These are phyloP conservation scores for Delitschia confertaspora DNA, from an alignment of 495 filamentous ascomycete species.

Conservation along the genomic window DNA sequence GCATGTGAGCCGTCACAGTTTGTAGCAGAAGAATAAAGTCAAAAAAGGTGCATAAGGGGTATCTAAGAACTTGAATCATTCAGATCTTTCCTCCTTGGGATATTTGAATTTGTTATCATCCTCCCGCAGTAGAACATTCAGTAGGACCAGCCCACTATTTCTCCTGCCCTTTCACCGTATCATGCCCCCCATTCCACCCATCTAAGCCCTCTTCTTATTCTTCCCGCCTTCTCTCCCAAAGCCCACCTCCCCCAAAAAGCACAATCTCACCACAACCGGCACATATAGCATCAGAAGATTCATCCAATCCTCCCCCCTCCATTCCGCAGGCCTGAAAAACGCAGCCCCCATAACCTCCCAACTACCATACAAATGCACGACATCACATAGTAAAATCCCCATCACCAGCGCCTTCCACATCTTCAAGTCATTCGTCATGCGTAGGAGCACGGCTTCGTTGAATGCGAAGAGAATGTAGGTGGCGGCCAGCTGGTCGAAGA, in stretches of 20 bases:
- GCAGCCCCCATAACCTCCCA: slow-evolving; percentile 21
- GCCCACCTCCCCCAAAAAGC: slow-evolving; percentile 25
- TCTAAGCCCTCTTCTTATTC: neutral
- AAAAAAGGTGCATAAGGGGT: too few relatives aligned
- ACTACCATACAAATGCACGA: slow-evolving; percentile 28
- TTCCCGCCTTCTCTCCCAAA: slow-evolving; percentile 12
- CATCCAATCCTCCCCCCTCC: slow-evolving; percentile 30
- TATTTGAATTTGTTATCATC: too few relatives aligned
- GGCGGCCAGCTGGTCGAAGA: slow-evolving; percentile 31
- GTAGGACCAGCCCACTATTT: too few relatives aligned
- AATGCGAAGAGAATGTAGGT: slow-evolving; percentile 29
- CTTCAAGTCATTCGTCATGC: slow-evolving; percentile 23
- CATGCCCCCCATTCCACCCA: too few relatives aligned
- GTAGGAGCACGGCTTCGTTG: slow-evolving; percentile 29
- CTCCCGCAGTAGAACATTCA: too few relatives aligned
- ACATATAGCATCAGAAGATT: slow-evolving; percentile 26
- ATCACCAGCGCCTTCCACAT: slow-evolving; percentile 30
- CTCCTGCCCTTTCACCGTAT: too few relatives aligned
- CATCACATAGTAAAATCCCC: slow-evolving; percentile 30
- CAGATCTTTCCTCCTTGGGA: too few relatives aligned
- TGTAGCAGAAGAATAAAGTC: too few relatives aligned
- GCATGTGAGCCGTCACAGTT: too few relatives aligned
- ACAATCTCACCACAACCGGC: slow-evolving; percentile 25
- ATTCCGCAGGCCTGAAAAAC: slow-evolving; percentile 22
- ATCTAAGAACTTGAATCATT: too few relatives aligned